Conservation (phyloP, 1,284 basidiomycete genomes). For the Cryptococcus sp. region DNA sequence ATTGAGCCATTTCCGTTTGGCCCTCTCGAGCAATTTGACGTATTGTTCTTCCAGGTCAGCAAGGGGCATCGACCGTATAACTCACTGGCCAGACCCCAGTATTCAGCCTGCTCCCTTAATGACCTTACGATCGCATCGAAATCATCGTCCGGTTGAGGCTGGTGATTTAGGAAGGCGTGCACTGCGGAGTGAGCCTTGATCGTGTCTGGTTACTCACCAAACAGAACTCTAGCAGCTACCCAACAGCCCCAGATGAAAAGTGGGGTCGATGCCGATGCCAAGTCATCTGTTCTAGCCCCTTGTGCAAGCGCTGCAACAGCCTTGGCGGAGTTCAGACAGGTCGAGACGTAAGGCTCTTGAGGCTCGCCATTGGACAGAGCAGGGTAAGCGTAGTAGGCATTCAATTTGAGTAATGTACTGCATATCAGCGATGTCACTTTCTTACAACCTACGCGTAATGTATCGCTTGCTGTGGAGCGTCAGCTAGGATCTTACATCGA, state of each 20-base stretch:
- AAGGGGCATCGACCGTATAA: background rate
- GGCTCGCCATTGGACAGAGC: conserved; percentile 46
- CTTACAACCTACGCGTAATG: conserved; percentile 42
- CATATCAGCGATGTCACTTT: conserved; percentile 6
- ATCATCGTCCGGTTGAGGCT: conserved; percentile 36
- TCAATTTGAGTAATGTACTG: conserved; percentile 50
- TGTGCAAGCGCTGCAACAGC: conserved; percentile 36
- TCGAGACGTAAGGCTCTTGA: conserved; percentile 46
- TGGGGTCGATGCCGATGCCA: conserved; percentile 32
- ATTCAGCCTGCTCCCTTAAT: conserved; percentile 41
- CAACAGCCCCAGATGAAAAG: conserved; percentile 52
- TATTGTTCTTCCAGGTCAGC: conserved; percentile 43
- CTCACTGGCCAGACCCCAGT: conserved; percentile 49
- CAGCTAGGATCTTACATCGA: conserved; percentile 1
- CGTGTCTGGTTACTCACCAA: conserved; percentile 30
- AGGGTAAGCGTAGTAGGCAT: conserved; percentile 52
- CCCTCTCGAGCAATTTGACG: conserved; percentile 49
- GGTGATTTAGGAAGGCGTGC: conserved; percentile 42
- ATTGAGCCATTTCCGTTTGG: conserved; percentile 47
- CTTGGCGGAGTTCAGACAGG: conserved; percentile 36
- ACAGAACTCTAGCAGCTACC: conserved; percentile 51
- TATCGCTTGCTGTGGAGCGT: conserved; percentile 39
- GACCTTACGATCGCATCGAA: conserved; percentile 44
- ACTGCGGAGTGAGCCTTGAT: conserved; percentile 21
- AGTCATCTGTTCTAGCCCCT: conserved; percentile 31